phyloP scores from a whole-genome alignment of 768 basidiomycete species.

The Lactarius deliciosus region DNA sequence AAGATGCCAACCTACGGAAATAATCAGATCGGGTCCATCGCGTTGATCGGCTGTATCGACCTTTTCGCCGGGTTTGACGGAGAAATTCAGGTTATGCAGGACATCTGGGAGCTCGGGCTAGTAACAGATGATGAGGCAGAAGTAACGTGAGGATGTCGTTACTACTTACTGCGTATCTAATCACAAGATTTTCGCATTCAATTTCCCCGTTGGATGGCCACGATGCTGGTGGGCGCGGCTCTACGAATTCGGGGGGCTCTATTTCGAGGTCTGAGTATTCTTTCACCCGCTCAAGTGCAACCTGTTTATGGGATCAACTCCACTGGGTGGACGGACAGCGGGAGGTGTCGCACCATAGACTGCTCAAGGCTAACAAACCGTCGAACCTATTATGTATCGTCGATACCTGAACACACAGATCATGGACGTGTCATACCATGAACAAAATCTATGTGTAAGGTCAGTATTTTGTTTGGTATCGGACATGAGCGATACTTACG shows the following conservation, averaged over 20 bases:
- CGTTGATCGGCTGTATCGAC: slow-evolving; percentile 38
- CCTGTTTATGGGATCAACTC: slow-evolving; percentile 42
- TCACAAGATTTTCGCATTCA: slow-evolving; percentile 69
- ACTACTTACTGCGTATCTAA: slow-evolving; percentile 69
- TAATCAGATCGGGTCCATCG: slow-evolving; percentile 3
- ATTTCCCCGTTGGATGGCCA: slow-evolving; percentile 79
- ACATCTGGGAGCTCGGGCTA: slow-evolving; percentile 88
- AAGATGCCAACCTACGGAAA: slow-evolving; percentile 59
- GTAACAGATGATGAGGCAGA: slow-evolving; percentile 15
- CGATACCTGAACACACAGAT: slow-evolving; percentile 12
- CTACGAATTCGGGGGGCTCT: slow-evolving; percentile 82
- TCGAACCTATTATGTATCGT: slow-evolving; percentile 47
- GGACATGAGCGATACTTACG: slow-evolving; percentile 38
- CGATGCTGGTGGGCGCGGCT: slow-evolving; percentile 74
- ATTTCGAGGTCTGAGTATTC: slow-evolving; percentile 80
- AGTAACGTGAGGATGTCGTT: slow-evolving; percentile 1
- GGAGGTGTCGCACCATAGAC: slow-evolving; percentile 63
- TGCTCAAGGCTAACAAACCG: slow-evolving; percentile 88
- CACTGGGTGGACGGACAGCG: not conserved
- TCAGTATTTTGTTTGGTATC: slow-evolving; percentile 29
- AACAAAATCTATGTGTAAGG: slow-evolving; percentile 40
- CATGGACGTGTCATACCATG: slow-evolving; percentile 7
- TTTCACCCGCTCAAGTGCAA: slow-evolving; percentile 85
- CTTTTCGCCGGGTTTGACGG: slow-evolving; percentile 74
- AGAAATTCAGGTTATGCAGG: slow-evolving; percentile 75